These are phyloP conservation scores for Halenospora varia DNA, from an alignment of 495 filamentous ascomycete species.

Conservation along the genomic window DNA sequence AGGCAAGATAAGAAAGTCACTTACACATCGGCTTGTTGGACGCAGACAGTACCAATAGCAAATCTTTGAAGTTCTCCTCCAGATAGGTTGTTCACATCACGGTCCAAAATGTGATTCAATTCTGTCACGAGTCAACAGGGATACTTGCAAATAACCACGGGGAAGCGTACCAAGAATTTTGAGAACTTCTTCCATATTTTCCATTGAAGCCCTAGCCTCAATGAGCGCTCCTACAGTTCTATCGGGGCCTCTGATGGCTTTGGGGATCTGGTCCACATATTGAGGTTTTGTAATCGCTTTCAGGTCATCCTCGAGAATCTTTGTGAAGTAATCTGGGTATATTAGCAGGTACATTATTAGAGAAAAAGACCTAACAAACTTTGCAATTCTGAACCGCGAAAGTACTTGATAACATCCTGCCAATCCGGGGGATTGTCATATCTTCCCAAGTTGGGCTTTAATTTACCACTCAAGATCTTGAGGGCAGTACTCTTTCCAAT, in stretches of 20 bases:
- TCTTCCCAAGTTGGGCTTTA: conserved; percentile 94
- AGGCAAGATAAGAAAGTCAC: conserved; percentile 24
- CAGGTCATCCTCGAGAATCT: conserved; percentile 90
- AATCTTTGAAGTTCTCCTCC: conserved; percentile 98
- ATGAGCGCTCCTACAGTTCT: conserved; percentile 75
- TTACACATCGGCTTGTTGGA: conserved; percentile 93
- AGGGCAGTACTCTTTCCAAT: conserved; percentile 98
- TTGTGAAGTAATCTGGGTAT: conserved; percentile 88
- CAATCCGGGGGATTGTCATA: conserved; percentile 97
- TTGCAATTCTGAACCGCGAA: conserved; percentile 94
- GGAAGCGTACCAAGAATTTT: conserved; percentile 63
- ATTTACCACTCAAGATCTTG: conserved; percentile 95
- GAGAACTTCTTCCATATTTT: conserved; percentile 80
- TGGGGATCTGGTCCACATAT: conserved; percentile 97
- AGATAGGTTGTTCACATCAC: conserved; percentile 84
- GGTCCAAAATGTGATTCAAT: conserved; percentile 77
- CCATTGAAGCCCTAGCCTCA: conserved; percentile 65
- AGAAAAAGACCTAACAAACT: conserved; percentile 48
- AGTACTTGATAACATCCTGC: conserved; percentile 98
- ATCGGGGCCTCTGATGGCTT: conserved; percentile 75
- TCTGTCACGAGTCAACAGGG: conserved; percentile 46
- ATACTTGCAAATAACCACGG: conserved; percentile 24
- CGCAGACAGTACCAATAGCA: conserved; percentile 90
- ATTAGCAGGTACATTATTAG: conserved; percentile 11
- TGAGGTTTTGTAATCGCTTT: conserved; percentile 98